Evolutionary conservation across 768 basidiomycete species (phyloP), one percentile per base, ranked within the genome.

Genomic region (Fomitopsis serialis): DNA sequence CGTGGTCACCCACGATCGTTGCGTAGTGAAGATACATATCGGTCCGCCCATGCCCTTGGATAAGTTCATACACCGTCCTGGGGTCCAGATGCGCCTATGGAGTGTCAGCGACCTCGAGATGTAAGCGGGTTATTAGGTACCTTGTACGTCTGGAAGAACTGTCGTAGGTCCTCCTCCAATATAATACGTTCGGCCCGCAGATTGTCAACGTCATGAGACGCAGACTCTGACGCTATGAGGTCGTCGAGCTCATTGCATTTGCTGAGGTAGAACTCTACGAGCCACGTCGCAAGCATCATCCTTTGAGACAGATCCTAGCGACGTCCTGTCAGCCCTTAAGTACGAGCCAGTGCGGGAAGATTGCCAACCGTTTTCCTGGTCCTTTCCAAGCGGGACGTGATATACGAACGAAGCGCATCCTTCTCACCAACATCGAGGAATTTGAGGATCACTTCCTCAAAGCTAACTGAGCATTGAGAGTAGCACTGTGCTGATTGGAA

Each of bases 211-310:
- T 96, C 90, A 48, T 85, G 83, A 11, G 87, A 82, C 13, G 84
- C 76, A 1, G 82, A 82, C 67, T 94, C 92, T 0, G 95, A 90
- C 0, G 92, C 93, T 24, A 95, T 84, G 17, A 94, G 76, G 64
- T 98, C 97, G 63, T 99, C 97, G 48, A 98, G 74, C 56, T 96
- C 92, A 63, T 97, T 96, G 68, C 91, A 93, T 74, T 97, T 98
- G 70, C 89, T 89, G 15, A 99, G 81, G 65, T 94, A 98, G 58
- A 98, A 92, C 68, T 99, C 97, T 27, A 97, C 87, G 12, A 99
- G 82, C 97, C 97, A 99, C 0, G 94, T 98, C 17, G 97, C 95
- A 19, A 99, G 74, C 85, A 98, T 93, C 87, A 94, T 94, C 37
- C 97, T 80, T 67, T 98, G 95, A 0, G 92, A 94, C 36, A 89